Evolutionary conservation across 805 yeast genomes (phyloP).

Genomic region (Danielia reshetovae): DNA sequence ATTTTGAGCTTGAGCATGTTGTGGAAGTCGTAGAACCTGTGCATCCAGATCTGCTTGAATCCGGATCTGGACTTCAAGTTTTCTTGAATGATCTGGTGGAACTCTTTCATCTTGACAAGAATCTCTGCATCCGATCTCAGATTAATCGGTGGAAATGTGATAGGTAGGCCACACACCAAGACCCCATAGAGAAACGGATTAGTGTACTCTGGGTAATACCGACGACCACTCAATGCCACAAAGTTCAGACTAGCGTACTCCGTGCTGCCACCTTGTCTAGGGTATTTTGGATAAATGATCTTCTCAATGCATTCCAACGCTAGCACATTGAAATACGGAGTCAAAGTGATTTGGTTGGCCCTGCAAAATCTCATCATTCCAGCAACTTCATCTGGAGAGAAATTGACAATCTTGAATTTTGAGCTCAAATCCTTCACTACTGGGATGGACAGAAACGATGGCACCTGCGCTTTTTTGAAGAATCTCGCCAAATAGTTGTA

Average conservation of each 20-base stretch:
- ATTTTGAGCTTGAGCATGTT: conserved; percentile 1
- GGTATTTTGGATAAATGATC: conserved; percentile 3
- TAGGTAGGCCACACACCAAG: conserved; percentile 7
- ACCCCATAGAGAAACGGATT: conserved; percentile 5
- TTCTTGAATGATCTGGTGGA: conserved; percentile 2
- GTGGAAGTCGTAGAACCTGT: conserved; percentile 5
- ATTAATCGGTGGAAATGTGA: conserved; percentile 3
- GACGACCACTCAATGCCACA: conserved; percentile 9
- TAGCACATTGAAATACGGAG: conserved; percentile 17
- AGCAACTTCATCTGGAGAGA: conserved; percentile 11
- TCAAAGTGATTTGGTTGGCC: conserved; percentile 15
- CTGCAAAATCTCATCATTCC: conserved; percentile 13
- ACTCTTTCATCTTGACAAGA: neutral
- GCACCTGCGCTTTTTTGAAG: neutral
- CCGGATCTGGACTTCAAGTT: conserved; percentile 2
- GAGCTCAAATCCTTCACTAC: conserved; percentile 2
- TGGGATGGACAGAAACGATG: conserved; percentile 3
- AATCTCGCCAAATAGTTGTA: neutral
- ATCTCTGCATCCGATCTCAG: conserved; percentile 2
- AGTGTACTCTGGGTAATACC: conserved; percentile 6
- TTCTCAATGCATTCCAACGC: conserved; percentile 12
- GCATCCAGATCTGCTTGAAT: conserved; percentile 4
- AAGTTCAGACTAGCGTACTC: conserved; percentile 5
- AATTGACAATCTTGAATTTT: conserved; percentile 6
- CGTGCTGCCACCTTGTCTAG: neutral